These are phyloP conservation scores for Sporodiniella umbellata DNA, from an alignment of 371 early-diverging fungal genomes.

Conservation along the genomic window DNA sequence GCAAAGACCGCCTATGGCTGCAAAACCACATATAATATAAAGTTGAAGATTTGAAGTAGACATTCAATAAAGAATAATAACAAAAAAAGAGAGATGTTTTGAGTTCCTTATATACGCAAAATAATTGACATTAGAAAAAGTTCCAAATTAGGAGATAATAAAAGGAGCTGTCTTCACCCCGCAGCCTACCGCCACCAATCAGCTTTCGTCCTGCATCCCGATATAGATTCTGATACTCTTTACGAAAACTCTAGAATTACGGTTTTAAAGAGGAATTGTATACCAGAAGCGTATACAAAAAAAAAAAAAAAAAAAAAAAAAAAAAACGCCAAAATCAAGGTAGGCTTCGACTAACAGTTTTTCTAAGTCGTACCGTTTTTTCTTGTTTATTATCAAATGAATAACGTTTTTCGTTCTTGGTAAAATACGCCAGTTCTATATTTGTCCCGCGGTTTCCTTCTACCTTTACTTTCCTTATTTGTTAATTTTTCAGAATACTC, in stretches of 20 bases:
- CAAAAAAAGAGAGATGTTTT: constrained; percentile 2
- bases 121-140: background rate
- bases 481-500: too few species aligned
- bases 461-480: too few species aligned
- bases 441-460: too few species aligned
- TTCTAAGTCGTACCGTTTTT: too few species aligned
- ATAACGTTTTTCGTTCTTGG: too few species aligned
- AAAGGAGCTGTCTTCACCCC: too few species aligned
- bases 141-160: too few species aligned
- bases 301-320: background rate
- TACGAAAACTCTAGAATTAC: background rate
- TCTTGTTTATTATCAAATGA: too few species aligned
- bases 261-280: too few species aligned
- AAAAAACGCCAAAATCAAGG: background rate
- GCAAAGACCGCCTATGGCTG: constrained; percentile 51
- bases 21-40: constrained; percentile 32
- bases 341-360: too few species aligned
- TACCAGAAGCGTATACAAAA: background rate
- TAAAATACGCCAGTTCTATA: too few species aligned
- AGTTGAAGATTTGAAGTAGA: constrained; percentile 14
- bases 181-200: constrained; percentile 13
- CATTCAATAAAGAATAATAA: constrained; percentile 10
- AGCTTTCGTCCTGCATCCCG: background rate
- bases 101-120: background rate
- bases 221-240: background rate